Percentiles rank a stretch among this genome's conserved stretches.
These are phyloP conservation scores for Rubia balearica DNA, from an alignment of 305 asterid species.

Conservation along the genomic window DNA sequence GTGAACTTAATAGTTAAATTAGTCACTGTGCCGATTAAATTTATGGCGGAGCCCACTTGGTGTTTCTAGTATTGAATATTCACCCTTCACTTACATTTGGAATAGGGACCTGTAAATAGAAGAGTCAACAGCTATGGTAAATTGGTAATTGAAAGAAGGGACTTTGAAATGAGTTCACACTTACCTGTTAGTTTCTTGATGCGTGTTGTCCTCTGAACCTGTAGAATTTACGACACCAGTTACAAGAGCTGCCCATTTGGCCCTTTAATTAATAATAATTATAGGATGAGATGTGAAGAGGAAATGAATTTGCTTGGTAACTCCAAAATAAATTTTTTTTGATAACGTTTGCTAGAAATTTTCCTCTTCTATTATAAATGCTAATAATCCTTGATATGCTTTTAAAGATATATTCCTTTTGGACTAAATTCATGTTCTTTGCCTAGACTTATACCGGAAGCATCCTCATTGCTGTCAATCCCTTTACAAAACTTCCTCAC, in stretches of 20 bases:
- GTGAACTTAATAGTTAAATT: background rate
- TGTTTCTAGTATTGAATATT: background rate
- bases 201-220: too few species aligned
- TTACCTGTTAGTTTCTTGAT: background rate
- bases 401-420: constrained; percentile 8
- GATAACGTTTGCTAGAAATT: background rate
- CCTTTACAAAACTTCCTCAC: constrained; percentile 97
- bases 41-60: constrained; percentile 4
- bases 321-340: background rate
- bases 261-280: background rate
- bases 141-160: background rate
- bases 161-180: background rate
- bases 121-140: too few species aligned
- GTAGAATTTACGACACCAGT: background rate
- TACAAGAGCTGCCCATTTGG: background rate
- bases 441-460: constrained; percentile 94
- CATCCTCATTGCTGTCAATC: constrained; percentile 93
- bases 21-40: constrained; percentile 1
- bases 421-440: constrained; percentile 27
- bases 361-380: background rate
- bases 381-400: constrained; percentile 6
- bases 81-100: background rate
- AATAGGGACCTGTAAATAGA: background rate
- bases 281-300: background rate
- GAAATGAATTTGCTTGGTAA: background rate